Evolutionary conservation across 805 yeast genomes (phyloP).

Genomic region (Metschnikowia amazonensis): DNA sequence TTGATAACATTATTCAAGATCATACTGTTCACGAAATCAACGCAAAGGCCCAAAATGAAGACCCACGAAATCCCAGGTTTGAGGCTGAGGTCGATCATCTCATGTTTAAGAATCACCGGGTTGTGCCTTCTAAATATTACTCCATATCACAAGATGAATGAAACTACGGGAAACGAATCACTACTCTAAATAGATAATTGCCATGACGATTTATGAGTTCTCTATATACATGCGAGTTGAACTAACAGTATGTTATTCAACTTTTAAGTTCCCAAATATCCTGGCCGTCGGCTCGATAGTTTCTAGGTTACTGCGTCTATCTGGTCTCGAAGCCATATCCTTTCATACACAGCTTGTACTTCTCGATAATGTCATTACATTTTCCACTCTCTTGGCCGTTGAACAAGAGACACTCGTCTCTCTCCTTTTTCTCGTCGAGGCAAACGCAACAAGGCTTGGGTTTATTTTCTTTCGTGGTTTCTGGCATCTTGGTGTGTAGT

Average conservation of each 20-base stretch:
- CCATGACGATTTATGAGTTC: conserved; percentile 1
- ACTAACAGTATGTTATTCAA: not conserved
- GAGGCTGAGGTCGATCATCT: conserved; percentile 2
- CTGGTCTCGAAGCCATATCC: conserved; percentile 74
- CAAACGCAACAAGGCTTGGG: conserved; percentile 98
- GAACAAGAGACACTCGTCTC: conserved; percentile 84
- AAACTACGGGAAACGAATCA: not conserved
- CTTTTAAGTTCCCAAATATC: not conserved
- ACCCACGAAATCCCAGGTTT: not conserved
- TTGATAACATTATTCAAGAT: conserved; percentile 70
- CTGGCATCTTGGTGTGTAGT: conserved; percentile 7
- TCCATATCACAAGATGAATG: conserved; percentile 1
- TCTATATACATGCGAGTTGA: not conserved
- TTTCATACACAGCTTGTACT: conserved; percentile 87
- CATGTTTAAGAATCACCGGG: not conserved
- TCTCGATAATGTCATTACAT: conserved; percentile 65
- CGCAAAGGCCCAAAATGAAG: conserved; percentile 5
- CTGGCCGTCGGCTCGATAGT: not conserved
- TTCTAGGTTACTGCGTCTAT: conserved; percentile 5
- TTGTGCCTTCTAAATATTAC: not conserved
- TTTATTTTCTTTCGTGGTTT: conserved; percentile 34
- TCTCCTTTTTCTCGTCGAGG: conserved; percentile 67
- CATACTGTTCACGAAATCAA: conserved; percentile 39
- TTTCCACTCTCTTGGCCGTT: conserved; percentile 82
- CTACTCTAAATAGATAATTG: conserved; percentile 2